Evolutionary conservation across 306 rosid genomes (phyloP), one percentile per base, ranked within the genome.

Genomic region (Phaseolus lunatus): DNA sequence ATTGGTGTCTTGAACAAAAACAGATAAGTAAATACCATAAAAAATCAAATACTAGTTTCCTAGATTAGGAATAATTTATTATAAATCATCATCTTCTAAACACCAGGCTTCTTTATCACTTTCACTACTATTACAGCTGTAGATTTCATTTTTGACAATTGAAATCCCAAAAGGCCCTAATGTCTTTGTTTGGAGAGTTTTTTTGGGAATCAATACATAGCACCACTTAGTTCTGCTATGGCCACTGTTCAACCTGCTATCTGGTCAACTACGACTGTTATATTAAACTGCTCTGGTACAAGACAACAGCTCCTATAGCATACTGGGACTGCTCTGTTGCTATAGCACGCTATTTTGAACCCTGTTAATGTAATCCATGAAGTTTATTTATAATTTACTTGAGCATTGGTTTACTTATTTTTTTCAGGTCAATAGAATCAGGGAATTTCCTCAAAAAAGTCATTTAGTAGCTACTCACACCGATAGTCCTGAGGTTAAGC

Each of bases 401-500:
- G 54, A 24, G 39, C 61, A 27, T 48, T 33, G n/a, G 26, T 23
- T 33, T 68, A 27, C 35, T 57, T 53, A 0, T 5, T 54, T 75
- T 48, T 86, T 78, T 78, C 89, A 95, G 99, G 97, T 95, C 20
- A 95, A 95, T 84, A 90, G 99, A 84, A 95, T 95, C 59, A 88
- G 99, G 90, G 99, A 95, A 65, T 91, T 95, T 33, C 91, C 91
- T 0, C 91, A 90, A 84, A 81, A 95, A 81, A 84, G 79, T 37
- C 87, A 86, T 70, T 89, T 95, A 43, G 90, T 95, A 35, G 99
- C 99, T 24, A 95, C 99, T 7, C 99, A 95, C 77, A 95, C 99
- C 0, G 97, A 95, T 79, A 88, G 97, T 84, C 99, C 99, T 43
- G 88, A 96, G 85, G 99, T 92, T 53, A 81, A 76, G 88, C 35